Percentiles rank a stretch among this genome's conserved stretches.
phyloP scores from a whole-genome alignment of 2,329 filamentous ascomycete species.

The Penicillium aurantiogriseum region DNA sequence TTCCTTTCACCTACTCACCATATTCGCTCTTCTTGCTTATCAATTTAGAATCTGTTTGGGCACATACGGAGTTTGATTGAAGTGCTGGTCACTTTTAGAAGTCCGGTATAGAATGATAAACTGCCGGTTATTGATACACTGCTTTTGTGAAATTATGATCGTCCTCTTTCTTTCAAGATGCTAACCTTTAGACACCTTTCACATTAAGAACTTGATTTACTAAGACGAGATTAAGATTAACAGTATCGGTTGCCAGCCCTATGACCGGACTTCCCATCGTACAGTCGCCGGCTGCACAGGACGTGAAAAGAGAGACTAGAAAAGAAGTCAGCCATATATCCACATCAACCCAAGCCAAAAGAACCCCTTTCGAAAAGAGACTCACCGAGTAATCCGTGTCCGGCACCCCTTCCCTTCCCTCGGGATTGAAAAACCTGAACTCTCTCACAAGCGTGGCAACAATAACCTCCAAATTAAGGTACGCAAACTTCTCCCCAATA shows the following conservation, averaged over 20 bases:
- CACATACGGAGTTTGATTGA: neutral
- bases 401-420: slow-evolving; percentile 57
- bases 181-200: neutral
- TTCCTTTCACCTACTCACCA: neutral
- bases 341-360: slow-evolving; percentile 15
- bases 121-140: neutral
- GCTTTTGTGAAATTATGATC: neutral
- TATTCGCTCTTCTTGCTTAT: neutral
- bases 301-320: slow-evolving; percentile 29
- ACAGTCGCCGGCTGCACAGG: slow-evolving; percentile 27
- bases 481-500: slow-evolving; percentile 75
- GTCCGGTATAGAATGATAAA: neutral
- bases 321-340: neutral
- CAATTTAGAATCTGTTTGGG: neutral
- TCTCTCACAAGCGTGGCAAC: slow-evolving; percentile 61
- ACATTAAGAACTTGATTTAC: neutral
- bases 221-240: neutral
- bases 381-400: slow-evolving; percentile 63
- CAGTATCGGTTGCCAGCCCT: neutral
- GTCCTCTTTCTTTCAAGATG: neutral
- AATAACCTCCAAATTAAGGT: slow-evolving; percentile 66
- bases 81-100: neutral
- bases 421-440: slow-evolving; percentile 59
- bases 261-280: slow-evolving; percentile 20
- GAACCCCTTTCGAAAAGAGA: slow-evolving; percentile 8